Evolutionary conservation across 1,284 basidiomycete genomes (phyloP).

Genomic region (Apiotrichum sp.): DNA sequence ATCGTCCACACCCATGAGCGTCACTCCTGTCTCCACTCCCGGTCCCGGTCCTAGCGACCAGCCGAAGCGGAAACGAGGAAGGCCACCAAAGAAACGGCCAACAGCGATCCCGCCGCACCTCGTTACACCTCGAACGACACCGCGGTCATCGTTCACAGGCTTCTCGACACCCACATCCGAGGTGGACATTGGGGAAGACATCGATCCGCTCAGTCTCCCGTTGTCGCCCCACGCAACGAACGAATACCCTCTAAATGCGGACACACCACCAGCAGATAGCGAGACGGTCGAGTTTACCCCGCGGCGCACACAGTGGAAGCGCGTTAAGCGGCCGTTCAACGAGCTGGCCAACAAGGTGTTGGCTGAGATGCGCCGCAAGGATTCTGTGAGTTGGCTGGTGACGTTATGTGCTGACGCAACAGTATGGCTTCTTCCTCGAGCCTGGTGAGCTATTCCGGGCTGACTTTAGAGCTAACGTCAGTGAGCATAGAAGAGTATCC

Average conservation of each 20-base stretch:
- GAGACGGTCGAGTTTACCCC: slow-evolving; percentile 10
- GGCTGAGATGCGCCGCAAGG: slow-evolving; percentile 35
- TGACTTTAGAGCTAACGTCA: not conserved
- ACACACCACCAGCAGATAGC: not conserved
- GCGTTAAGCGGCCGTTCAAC: slow-evolving; percentile 37
- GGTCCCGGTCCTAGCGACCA: not conserved
- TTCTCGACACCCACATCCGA: slow-evolving; percentile 7
- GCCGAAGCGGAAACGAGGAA: slow-evolving; percentile 10
- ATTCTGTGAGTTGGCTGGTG: slow-evolving; percentile 26
- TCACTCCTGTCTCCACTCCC: slow-evolving; percentile 12
- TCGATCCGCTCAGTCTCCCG: slow-evolving; percentile 15
- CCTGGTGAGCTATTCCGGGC: slow-evolving; percentile 20
- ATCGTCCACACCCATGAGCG: slow-evolving; percentile 7
- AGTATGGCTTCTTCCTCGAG: slow-evolving; percentile 44
- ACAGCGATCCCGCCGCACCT: slow-evolving; percentile 20
- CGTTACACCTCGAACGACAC: slow-evolving; percentile 9
- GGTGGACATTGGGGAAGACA: slow-evolving; percentile 6
- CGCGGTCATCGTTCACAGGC: slow-evolving; percentile 1
- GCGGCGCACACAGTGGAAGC: slow-evolving; percentile 28
- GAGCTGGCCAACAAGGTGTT: slow-evolving; percentile 38
- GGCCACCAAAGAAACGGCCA: slow-evolving; percentile 9
- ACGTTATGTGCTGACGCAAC: slow-evolving; percentile 1
- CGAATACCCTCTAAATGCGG: not conserved
- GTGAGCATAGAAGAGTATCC: slow-evolving; percentile 42
- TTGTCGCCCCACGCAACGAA: slow-evolving; percentile 10